phyloP scores from a whole-genome alignment of 768 basidiomycete species.

The Serendipita indica region DNA sequence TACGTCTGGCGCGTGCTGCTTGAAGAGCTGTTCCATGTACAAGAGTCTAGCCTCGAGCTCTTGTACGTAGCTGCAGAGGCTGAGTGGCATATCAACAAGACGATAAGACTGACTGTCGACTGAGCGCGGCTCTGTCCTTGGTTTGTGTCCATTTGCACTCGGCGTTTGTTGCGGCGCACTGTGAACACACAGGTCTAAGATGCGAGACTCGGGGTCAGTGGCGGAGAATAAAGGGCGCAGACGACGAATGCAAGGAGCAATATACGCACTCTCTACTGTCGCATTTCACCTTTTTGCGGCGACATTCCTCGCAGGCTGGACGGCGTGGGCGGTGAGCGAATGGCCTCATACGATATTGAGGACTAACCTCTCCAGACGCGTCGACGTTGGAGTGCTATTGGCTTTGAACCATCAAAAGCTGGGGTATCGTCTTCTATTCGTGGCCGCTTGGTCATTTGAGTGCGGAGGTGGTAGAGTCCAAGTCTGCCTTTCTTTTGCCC shows the following conservation, averaged over 20 bases:
- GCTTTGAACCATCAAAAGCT: conserved; percentile 39
- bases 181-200: conserved; percentile 52
- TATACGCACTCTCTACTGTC: conserved; percentile 53
- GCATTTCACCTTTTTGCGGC: conserved; percentile 84
- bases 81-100: conserved; percentile 13
- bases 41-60: conserved; percentile 77
- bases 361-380: conserved; percentile 70
- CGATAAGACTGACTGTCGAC: conserved; percentile 53
- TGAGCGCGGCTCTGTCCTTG: conserved; percentile 78
- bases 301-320: conserved; percentile 26
- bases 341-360: not conserved
- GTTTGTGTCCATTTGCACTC: conserved; percentile 84
- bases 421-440: conserved; percentile 44
- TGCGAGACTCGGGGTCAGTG: too few relatives aligned
- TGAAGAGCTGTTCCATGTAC: conserved; percentile 78
- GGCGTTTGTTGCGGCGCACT: conserved; percentile 57
- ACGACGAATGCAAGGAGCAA: not conserved
- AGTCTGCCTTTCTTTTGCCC: not conserved
- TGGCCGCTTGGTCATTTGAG: conserved; percentile 46
- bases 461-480: conserved; percentile 24
- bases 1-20: conserved; percentile 64
- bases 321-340: conserved; percentile 15
- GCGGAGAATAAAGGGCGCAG: too few relatives aligned
- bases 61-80: conserved; percentile 58
- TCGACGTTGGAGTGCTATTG: conserved; percentile 60